Percentiles rank a stretch among this genome's conserved stretches.
Evolutionary conservation across 1,284 basidiomycete genomes (phyloP).

Genomic region (Sporisorium reilianum): DNA sequence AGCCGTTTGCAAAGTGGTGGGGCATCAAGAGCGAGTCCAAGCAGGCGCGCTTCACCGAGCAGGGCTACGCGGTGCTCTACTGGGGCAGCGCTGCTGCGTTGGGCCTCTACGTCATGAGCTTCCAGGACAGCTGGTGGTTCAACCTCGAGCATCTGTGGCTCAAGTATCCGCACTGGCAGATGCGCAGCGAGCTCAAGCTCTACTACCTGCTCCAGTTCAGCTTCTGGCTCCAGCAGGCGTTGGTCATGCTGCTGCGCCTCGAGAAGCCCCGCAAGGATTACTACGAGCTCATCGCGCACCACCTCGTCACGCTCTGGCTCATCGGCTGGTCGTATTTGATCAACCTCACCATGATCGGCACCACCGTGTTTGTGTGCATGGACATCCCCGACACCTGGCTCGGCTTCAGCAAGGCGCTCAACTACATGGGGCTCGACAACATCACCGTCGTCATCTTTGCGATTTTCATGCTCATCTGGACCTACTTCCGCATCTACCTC

Average conservation of each 20-base stretch:
- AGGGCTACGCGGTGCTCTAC: conserved; percentile 66
- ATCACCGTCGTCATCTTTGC: conserved; percentile 56
- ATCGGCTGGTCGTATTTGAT: conserved; percentile 76
- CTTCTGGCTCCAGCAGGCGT: conserved; percentile 94
- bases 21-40: conserved; percentile 65
- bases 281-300: conserved; percentile 82
- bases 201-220: conserved; percentile 85
- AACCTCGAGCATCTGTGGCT: conserved; percentile 67
- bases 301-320: conserved; percentile 94
- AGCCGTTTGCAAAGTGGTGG: conserved; percentile 75
- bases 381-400: conserved; percentile 92
- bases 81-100: conserved; percentile 62
- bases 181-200: conserved; percentile 85
- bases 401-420: conserved; percentile 69
- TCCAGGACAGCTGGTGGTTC: conserved; percentile 91
- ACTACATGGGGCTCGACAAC: conserved; percentile 64
- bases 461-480: conserved; percentile 66
- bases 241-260: conserved; percentile 84
- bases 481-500: conserved; percentile 93
- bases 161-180: conserved; percentile 73
- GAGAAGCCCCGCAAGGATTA: conserved; percentile 96
- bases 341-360: conserved; percentile 83
- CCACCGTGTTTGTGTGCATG: conserved; percentile 95
- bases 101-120: conserved; percentile 79
- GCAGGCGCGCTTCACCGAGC: conserved; percentile 63